Conservation (phyloP, 345 rosid genomes). For the Gossypium herbaceum region DNA sequence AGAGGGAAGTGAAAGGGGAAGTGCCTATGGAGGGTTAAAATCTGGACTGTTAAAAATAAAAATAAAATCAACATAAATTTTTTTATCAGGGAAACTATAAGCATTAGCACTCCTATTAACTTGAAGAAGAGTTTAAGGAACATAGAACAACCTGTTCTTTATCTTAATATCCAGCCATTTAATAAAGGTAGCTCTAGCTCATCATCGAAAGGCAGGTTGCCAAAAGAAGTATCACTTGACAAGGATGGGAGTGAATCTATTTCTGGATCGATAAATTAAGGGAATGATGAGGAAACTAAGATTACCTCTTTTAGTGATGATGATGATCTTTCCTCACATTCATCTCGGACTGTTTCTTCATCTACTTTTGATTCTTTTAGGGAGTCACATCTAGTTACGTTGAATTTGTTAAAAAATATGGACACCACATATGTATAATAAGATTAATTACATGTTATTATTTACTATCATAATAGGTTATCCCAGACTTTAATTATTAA, state of each 20-base stretch:
- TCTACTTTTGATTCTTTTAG: constrained; percentile 34
- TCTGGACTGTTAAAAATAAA: no score
- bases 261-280: constrained; percentile 51
- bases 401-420: no score
- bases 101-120: constrained; percentile 46
- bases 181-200: constrained; percentile 40
- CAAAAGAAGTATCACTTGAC: constrained; percentile 42
- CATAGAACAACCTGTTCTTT: constrained; percentile 45
- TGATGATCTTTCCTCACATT: constrained; percentile 53
- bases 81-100: constrained; percentile 36
- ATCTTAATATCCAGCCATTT: constrained; percentile 54
- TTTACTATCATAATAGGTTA: no score
- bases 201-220: constrained; percentile 24
- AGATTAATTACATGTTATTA: no score
- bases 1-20: no score
- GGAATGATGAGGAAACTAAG: constrained; percentile 48
- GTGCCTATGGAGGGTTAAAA: no score
- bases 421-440: no score
- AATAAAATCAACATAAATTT: no score
- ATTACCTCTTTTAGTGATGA: constrained; percentile 75
- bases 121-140: constrained; percentile 61
- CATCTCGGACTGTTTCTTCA: constrained; percentile 48
- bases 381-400: constrained; percentile 14
- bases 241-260: constrained; percentile 55
- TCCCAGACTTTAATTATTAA: no score